Percentiles rank a stretch among this genome's conserved stretches.
These are phyloP conservation scores for Evernia prunastri DNA, from an alignment of 495 filamentous ascomycete species.

Conservation along the genomic window DNA sequence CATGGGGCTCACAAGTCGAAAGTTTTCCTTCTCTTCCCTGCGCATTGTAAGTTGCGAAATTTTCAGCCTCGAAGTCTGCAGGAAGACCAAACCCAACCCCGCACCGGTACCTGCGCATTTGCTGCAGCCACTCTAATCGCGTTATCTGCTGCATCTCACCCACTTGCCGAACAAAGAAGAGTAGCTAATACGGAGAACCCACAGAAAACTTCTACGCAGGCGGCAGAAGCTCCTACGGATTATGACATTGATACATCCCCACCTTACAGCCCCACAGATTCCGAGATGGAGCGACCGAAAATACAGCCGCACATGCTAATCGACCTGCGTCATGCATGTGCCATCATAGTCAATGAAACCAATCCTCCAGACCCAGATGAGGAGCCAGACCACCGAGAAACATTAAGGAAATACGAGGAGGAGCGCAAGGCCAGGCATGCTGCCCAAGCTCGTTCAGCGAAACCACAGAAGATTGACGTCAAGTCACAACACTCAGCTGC, in stretches of 20 bases:
- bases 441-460: conserved; percentile 14
- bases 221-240: conserved; percentile 14
- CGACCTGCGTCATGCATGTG: conserved; percentile 25
- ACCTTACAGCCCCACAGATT: conserved; percentile 27
- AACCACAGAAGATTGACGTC: conserved; percentile 17
- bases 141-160: not conserved
- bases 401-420: conserved; percentile 21
- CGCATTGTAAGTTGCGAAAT: conserved; percentile 20
- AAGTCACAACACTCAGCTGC: conserved; percentile 10
- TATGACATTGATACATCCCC: conserved; percentile 27
- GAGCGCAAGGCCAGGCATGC: conserved; percentile 18
- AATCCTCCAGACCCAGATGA: conserved; percentile 27
- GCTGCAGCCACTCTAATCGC: not conserved
- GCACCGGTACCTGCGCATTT: not conserved
- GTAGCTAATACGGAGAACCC: conserved; percentile 13
- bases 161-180: not conserved
- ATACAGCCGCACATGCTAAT: conserved; percentile 14
- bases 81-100: not conserved
- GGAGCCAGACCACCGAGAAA: conserved; percentile 25
- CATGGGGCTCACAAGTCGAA: conserved; percentile 22
- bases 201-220: conserved; percentile 17
- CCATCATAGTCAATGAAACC: conserved; percentile 26
- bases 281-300: conserved; percentile 26
- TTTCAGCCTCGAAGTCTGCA: not conserved
- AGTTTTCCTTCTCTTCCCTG: conserved; percentile 25